Evolutionary conservation across 2,329 filamentous ascomycete genomes (phyloP).

Genomic region (Calonectria crousiana): DNA sequence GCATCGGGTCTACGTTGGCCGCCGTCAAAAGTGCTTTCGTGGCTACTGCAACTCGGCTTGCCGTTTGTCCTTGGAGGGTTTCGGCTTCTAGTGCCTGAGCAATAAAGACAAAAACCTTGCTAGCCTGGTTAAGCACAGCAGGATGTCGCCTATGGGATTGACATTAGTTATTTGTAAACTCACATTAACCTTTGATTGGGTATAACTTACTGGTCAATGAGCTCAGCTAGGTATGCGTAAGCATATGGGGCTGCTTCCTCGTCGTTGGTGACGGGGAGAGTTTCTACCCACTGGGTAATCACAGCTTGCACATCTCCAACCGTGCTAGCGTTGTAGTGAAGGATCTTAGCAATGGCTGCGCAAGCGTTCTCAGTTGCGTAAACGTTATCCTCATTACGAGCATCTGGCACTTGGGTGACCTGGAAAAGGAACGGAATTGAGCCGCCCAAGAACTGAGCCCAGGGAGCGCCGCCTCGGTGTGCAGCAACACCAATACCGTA

Average conservation of each 20-base stretch:
- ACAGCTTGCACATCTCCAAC: constrained; percentile 82
- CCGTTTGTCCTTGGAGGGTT: constrained; percentile 87
- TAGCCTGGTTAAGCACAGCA: constrained; percentile 80
- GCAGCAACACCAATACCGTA: constrained; percentile 97
- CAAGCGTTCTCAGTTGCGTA: constrained; percentile 98
- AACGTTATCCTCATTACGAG: constrained; percentile 90
- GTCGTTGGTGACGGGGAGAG: constrained; percentile 91
- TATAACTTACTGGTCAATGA: constrained; percentile 90
- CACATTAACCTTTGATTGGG: not conserved
- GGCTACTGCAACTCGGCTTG: constrained; percentile 79
- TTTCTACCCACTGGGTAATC: constrained; percentile 88
- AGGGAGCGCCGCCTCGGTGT: constrained; percentile 87
- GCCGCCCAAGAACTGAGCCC: constrained; percentile 87
- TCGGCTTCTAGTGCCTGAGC: constrained; percentile 92
- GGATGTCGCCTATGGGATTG: constrained; percentile 79
- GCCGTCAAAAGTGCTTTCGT: constrained; percentile 82
- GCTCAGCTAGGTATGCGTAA: constrained; percentile 89
- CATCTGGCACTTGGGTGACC: constrained; percentile 82
- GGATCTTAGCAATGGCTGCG: constrained; percentile 95
- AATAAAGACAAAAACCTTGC: constrained; percentile 86
- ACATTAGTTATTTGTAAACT: constrained; percentile 42
- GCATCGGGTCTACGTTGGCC: constrained; percentile 80
- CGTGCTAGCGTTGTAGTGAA: constrained; percentile 87
- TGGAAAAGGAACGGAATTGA: constrained; percentile 87
- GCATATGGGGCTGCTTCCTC: constrained; percentile 98